Evolutionary conservation across 2,329 filamentous ascomycete genomes (phyloP).

Genomic region (Rhynchosporium graminicola): DNA sequence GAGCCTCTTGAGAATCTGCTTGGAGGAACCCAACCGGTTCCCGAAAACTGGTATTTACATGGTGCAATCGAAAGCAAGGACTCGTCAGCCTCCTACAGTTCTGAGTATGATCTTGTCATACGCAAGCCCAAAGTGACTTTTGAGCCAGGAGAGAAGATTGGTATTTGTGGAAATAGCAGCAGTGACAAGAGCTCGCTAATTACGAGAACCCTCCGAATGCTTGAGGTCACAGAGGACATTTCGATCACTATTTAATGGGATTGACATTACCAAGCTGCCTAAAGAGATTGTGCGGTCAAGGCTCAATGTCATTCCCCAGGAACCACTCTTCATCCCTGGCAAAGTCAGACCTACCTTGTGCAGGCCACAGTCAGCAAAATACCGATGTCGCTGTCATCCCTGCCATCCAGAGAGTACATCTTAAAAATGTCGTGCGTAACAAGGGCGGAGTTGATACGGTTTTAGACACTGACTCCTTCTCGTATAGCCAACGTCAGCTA

Average conservation of each 20-base stretch:
- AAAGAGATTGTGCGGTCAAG: slow-evolving; percentile 48
- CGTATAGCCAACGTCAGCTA: slow-evolving; percentile 47
- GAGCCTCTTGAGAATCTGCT: slow-evolving; percentile 26
- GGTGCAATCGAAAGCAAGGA: slow-evolving; percentile 42
- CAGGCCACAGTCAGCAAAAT: slow-evolving; percentile 45
- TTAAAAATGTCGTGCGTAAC: slow-evolving; percentile 26
- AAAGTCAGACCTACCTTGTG: slow-evolving; percentile 51
- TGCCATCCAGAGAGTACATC: slow-evolving; percentile 48
- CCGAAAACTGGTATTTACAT: slow-evolving; percentile 29
- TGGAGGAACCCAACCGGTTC: slow-evolving; percentile 20
- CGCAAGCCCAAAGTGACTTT: slow-evolving; percentile 45
- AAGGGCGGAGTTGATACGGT: slow-evolving; percentile 32
- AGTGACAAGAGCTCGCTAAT: slow-evolving; percentile 49
- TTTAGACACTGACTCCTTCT: slow-evolving; percentile 65
- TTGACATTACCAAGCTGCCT: slow-evolving; percentile 48
- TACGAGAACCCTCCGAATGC: slow-evolving; percentile 51
- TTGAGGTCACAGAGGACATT: slow-evolving; percentile 46
- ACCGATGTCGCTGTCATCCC: slow-evolving; percentile 46
- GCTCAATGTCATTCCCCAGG: slow-evolving; percentile 48
- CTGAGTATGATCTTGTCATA: slow-evolving; percentile 25
- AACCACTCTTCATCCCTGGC: slow-evolving; percentile 51
- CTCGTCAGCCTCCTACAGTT: slow-evolving; percentile 39
- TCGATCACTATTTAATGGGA: slow-evolving; percentile 49
- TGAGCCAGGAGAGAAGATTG: slow-evolving; percentile 53
- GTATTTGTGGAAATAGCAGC: slow-evolving; percentile 50